Base-by-base conservation (phyloP, 495 filamentous ascomycete species). In the Penicillium subrubescens region DNA sequence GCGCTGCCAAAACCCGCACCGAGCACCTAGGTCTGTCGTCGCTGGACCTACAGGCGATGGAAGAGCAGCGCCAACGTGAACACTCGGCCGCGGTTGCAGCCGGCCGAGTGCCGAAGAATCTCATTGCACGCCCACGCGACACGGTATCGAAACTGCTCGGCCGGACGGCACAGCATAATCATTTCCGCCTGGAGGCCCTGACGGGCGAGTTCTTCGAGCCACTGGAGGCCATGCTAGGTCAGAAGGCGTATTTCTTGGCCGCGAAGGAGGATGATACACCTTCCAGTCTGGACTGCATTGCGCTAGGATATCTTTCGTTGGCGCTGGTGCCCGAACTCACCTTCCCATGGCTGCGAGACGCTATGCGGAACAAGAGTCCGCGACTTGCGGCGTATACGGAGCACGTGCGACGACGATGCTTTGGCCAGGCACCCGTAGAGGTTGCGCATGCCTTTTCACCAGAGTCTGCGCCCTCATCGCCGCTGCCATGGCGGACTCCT, bases 211-310 rank as follows among this genome's bases (percentile, higher is more conserved):
- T 93, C 63, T 86, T 93, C 44, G 84, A 84, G 46, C 89, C 93
- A 0, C 68, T 97, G 23, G 81, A 86, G 43, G 81, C 84, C 27
- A 83, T 91, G 54, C 81, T 93, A 6, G 83, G 79, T 8, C 63
- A 75, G n/a, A 87, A 86, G 68, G 44, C 69, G 11, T 88, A 81
- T 67, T 73, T 90, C 19, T 77, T 93, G 2, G 77, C 78, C 8
- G 23, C 60, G 1, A 65, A 68, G 5, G 57, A 58, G 34, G 74
- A 78, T 15, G 70, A 75, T 0, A 65, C 71, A 3, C 81, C 86
- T 5, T 83, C 86, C n/a, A 88, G 82, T 54, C 74, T 92, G n/a
- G 90, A 96, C 75, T 96, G 91, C 71, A 68, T 96, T 29, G 88
- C 85, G 2, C 81, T 90, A 61, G 95, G 87, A 23, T 97, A 94